Evolutionary conservation across 805 yeast species (phyloP).

Genomic region (Lipomyces lipofer): DNA sequence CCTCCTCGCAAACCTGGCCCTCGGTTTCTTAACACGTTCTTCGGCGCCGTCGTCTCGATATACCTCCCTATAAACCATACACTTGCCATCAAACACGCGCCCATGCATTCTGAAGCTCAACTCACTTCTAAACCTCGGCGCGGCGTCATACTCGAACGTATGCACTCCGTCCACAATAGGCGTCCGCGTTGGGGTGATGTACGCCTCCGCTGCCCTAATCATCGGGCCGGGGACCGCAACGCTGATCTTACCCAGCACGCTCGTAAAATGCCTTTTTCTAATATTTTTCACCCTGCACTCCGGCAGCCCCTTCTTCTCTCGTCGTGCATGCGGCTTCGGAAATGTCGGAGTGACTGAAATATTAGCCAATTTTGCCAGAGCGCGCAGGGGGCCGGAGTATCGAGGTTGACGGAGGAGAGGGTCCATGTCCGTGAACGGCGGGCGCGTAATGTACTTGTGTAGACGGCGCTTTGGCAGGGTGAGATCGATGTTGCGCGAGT

Average conservation of each 20-base stretch:
- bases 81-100: background rate
- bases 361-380: background rate
- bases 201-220: background rate
- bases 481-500: no score
- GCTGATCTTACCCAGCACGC: background rate
- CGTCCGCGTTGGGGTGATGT: no score
- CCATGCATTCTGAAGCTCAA: background rate
- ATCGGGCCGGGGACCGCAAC: background rate
- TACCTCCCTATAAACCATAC: background rate
- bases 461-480: background rate
- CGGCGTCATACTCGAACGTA: background rate
- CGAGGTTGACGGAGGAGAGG: slow-evolving; percentile 2
- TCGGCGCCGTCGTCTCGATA: background rate
- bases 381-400: slow-evolving; percentile 12
- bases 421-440: background rate
- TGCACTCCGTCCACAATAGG: no score
- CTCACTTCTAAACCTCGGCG: background rate
- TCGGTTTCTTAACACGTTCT: background rate
- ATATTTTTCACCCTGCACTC: background rate
- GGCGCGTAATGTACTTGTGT: background rate
- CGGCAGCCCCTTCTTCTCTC: slow-evolving; percentile 6
- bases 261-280: slow-evolving; percentile 5
- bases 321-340: slow-evolving; percentile 1
- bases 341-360: background rate
- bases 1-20: background rate